Percentiles rank a stretch among this genome's conserved stretches.
These are phyloP conservation scores for Polyplosphaeria fusca DNA, from an alignment of 495 filamentous ascomycete genomes.

Conservation along the genomic window DNA sequence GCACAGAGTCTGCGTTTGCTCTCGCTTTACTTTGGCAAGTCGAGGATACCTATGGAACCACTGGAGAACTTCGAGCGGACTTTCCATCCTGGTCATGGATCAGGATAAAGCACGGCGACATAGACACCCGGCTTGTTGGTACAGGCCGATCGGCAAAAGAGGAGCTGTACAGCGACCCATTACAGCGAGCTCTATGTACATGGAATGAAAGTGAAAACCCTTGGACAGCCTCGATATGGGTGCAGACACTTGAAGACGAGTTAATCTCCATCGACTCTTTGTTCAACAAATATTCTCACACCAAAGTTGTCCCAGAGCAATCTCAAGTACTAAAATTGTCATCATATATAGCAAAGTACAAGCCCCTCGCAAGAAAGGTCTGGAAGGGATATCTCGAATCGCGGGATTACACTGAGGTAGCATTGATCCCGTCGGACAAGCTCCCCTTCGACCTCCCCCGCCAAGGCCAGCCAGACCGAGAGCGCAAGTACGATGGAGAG, in stretches of 20 bases:
- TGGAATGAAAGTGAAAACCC: neutral
- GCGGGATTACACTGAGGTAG: neutral
- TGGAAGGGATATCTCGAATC: neutral
- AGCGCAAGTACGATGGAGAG: neutral
- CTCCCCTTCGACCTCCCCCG: neutral
- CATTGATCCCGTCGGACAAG: neutral
- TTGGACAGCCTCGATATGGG: neutral
- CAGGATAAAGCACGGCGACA: neutral
- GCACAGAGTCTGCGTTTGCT: neutral
- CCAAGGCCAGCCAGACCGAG: neutral
- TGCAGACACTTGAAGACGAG: neutral
- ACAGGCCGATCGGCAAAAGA: neutral
- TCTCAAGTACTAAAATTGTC: neutral
- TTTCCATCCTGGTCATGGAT: neutral
- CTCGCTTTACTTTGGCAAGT: neutral
- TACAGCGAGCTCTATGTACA: neutral
- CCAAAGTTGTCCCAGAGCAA: neutral
- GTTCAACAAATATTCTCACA: neutral
- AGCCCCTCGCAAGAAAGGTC: too few species aligned
- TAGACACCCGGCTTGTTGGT: neutral
- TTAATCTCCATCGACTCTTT: neutral
- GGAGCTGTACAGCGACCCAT: neutral
- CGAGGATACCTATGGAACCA: neutral
- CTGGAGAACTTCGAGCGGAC: neutral
- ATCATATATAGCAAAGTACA: neutral